Conservation (phyloP, 2,329 filamentous ascomycete species). For the Sphaerostilbella broomeana region DNA sequence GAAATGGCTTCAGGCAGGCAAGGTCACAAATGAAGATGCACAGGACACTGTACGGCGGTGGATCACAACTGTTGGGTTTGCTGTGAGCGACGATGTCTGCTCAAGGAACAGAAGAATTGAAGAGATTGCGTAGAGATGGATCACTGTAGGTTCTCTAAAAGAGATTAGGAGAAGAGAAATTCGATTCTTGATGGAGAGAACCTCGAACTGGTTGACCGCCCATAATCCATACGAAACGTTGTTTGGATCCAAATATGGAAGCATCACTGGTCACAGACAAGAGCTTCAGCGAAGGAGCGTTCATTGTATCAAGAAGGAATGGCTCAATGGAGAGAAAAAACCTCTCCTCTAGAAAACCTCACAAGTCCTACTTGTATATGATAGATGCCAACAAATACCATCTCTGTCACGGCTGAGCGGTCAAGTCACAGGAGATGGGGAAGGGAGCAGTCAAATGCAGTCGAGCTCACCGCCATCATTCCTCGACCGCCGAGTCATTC, state of each 20-base stretch:
- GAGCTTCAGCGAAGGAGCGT: not conserved
- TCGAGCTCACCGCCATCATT: no score
- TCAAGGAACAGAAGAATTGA: not conserved
- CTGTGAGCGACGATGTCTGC: no score
- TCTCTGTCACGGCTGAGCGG: no score
- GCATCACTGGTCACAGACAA: constrained; percentile 4
- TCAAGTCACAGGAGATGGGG: no score
- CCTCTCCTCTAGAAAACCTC: no score
- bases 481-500: no score
- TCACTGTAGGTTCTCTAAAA: not conserved
- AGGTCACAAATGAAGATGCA: not conserved
- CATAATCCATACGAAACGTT: not conserved
- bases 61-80: not conserved
- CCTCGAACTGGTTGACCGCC: constrained; percentile 1
- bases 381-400: no score
- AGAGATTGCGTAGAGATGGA: not conserved
- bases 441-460: no score
- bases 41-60: no score
- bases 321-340: no score
- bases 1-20: not conserved
- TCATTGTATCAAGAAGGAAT: not conserved
- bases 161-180: not conserved
- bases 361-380: no score
- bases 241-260: not conserved
- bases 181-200: not conserved